phyloP scores from a whole-genome alignment of 805 yeast genomes.

The Saccharomycopsis schoenii region DNA sequence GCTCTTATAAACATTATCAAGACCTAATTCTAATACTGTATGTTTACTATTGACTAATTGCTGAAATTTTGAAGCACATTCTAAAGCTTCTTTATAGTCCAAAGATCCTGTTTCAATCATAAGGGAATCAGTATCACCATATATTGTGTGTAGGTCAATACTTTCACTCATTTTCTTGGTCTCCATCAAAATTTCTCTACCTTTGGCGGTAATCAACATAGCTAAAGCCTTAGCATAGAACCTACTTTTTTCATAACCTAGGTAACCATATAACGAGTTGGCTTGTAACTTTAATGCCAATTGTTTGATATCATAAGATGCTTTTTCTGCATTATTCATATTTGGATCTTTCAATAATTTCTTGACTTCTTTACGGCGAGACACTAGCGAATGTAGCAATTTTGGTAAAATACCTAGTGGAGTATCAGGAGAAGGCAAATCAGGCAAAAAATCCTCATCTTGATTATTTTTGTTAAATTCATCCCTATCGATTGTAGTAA shows the following conservation, averaged over 20 bases:
- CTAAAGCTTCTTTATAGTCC: slow-evolving; percentile 59
- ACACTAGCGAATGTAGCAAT: slow-evolving; percentile 71
- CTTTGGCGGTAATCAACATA: slow-evolving; percentile 88
- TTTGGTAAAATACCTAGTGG: slow-evolving; percentile 79
- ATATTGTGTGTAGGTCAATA: slow-evolving; percentile 73
- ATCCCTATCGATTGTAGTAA: slow-evolving; percentile 82
- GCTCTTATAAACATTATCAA: slow-evolving; percentile 84
- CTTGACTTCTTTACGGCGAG: slow-evolving; percentile 89
- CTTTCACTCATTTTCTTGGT: slow-evolving; percentile 89
- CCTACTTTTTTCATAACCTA: slow-evolving; percentile 84
- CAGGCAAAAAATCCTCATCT: slow-evolving; percentile 52
- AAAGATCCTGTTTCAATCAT: slow-evolving; percentile 89
- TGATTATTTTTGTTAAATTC: slow-evolving; percentile 29
- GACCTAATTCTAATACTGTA: slow-evolving; percentile 81
- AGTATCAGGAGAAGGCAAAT: slow-evolving; percentile 48
- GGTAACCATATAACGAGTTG: slow-evolving; percentile 98
- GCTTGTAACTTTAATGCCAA: slow-evolving; percentile 95
- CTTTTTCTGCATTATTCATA: slow-evolving; percentile 50
- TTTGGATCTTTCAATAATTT: slow-evolving; percentile 68
- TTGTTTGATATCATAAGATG: slow-evolving; percentile 91
- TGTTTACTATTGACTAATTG: slow-evolving; percentile 80
- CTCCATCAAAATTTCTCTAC: slow-evolving; percentile 89
- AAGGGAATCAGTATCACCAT: slow-evolving; percentile 98
- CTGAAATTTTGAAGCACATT: slow-evolving; percentile 81
- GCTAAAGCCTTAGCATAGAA: slow-evolving; percentile 96